Percentiles rank a stretch among this genome's conserved stretches.
Evolutionary conservation across 495 filamentous ascomycete species (phyloP).

Genomic region (Hyaloscypha finlandica): DNA sequence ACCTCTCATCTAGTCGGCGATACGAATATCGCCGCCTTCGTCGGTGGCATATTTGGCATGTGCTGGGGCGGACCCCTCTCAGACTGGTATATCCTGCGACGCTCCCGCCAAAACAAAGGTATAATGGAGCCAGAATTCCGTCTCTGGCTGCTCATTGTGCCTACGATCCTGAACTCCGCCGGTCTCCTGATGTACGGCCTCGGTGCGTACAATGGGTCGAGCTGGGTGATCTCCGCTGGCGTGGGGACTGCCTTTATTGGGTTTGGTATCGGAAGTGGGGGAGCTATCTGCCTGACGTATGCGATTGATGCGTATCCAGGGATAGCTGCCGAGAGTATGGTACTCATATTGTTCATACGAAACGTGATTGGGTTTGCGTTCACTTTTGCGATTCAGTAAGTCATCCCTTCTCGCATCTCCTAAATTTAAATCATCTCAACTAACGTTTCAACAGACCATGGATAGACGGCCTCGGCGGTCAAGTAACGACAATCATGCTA

Average conservation of each 20-base stretch:
- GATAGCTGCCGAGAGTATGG: constrained; percentile 21
- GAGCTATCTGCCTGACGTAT: constrained; percentile 21
- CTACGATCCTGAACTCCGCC: constrained; percentile 14
- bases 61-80: constrained; percentile 42
- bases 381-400: constrained; percentile 25
- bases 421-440: neutral
- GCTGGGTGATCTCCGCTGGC: constrained; percentile 20
- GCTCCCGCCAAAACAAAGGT: constrained; percentile 43
- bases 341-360: constrained; percentile 17
- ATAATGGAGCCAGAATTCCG: constrained; percentile 44
- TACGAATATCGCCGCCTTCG: constrained; percentile 42
- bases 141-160: constrained; percentile 18
- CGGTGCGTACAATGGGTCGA: constrained; percentile 10
- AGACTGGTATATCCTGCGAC: constrained; percentile 43
- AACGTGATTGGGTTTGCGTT: constrained; percentile 18
- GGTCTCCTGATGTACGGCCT: constrained; percentile 24
- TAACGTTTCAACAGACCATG: constrained; percentile 10
- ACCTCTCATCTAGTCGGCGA: constrained; percentile 34
- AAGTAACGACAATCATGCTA: constrained; percentile 14
- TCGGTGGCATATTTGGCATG: constrained; percentile 43
- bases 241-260: constrained; percentile 21
- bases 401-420: neutral
- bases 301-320: constrained; percentile 20
- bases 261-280: constrained; percentile 19
- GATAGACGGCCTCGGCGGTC: constrained; percentile 18